Evolutionary conservation across 2,329 filamentous ascomycete species (phyloP).

Genomic region (Zymoseptoria tritici): DNA sequence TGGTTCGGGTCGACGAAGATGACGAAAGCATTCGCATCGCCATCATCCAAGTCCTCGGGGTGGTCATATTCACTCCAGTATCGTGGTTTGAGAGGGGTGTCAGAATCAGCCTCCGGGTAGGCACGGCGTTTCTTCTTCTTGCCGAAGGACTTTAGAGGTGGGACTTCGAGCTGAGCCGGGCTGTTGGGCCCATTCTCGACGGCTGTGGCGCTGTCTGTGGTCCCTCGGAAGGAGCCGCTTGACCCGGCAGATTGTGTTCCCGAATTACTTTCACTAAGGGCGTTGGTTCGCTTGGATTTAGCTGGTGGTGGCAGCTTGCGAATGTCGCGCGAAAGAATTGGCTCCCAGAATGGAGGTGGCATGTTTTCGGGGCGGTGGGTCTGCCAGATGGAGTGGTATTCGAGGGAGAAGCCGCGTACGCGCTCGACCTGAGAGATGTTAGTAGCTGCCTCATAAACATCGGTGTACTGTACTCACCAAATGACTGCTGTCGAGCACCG

Average conservation of each 20-base stretch:
- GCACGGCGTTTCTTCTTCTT: slow-evolving; percentile 36
- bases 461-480: slow-evolving; percentile 20
- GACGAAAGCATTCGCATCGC: slow-evolving; percentile 53
- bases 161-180: slow-evolving; percentile 32
- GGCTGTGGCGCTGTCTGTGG: slow-evolving; percentile 27
- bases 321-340: slow-evolving; percentile 44
- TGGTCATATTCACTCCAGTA: slow-evolving; percentile 90
- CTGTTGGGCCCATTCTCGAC: slow-evolving; percentile 24
- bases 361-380: slow-evolving; percentile 40
- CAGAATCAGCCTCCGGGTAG: slow-evolving; percentile 18
- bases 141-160: slow-evolving; percentile 34
- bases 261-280: slow-evolving; percentile 8
- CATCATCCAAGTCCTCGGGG: slow-evolving; percentile 59
- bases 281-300: slow-evolving; percentile 15
- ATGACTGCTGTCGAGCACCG: slow-evolving; percentile 41
- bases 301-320: slow-evolving; percentile 43
- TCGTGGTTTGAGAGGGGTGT: slow-evolving; percentile 22
- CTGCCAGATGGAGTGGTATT: slow-evolving; percentile 46
- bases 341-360: slow-evolving; percentile 42
- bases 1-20: slow-evolving; percentile 69
- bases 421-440: slow-evolving; percentile 35
- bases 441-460: not conserved
- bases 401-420: slow-evolving; percentile 47
- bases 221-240: slow-evolving; percentile 31
- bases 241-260: slow-evolving; percentile 26